Base-by-base conservation (phyloP, 129 eudicot genomes). In the Artemisia annua region DNA sequence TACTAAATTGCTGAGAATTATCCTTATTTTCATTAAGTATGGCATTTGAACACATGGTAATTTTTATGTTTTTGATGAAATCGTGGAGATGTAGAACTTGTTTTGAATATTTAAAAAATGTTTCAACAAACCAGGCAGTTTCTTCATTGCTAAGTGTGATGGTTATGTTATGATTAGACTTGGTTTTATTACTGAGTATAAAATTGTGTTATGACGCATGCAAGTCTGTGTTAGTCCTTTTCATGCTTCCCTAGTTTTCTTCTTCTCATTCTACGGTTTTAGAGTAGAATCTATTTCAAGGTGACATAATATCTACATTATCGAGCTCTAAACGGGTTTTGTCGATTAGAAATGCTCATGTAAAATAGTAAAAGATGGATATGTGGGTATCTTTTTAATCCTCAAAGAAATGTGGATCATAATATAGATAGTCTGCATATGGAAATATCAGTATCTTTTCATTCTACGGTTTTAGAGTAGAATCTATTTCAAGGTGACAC, bases 1-100 rank as follows among this genome's bases (percentile, higher is more conserved):
- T 79, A 67, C 73, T 75, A 66, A 30, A 24, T 62, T 69, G 72
- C 61, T 51, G 35, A 68, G 58, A 57, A 64, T 55, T 54, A 46
- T 76, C 35, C 18, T 56, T 60, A n/a, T 22, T 63, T 26, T 20
- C n/a, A 4, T 69, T 13, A 4, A 46, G 44, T 35, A 20, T 73
- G 79, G 51, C 30, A 59, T 79, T 66, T 57, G 70, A 72, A 72
- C 78, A 48, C 49, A 46, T 17, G 65, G 5, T 19, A 50, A 14
- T 52, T 15, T 44, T 55, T 66, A 19, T 32, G 10, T 26, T 28
- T 65, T 51, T 76, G 67, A 56, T 20, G 28, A 75, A 67, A 26
- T 58, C 68, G 13, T 68, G 69, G 28, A 43, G 20, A 19, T 48
- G 43, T 35, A 35, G 43, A 35, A 35, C 43, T 35, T 35, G 43